These are phyloP conservation scores for Phanerodontia chrysosporium DNA, from an alignment of 768 basidiomycete genomes.

Conservation along the genomic window DNA sequence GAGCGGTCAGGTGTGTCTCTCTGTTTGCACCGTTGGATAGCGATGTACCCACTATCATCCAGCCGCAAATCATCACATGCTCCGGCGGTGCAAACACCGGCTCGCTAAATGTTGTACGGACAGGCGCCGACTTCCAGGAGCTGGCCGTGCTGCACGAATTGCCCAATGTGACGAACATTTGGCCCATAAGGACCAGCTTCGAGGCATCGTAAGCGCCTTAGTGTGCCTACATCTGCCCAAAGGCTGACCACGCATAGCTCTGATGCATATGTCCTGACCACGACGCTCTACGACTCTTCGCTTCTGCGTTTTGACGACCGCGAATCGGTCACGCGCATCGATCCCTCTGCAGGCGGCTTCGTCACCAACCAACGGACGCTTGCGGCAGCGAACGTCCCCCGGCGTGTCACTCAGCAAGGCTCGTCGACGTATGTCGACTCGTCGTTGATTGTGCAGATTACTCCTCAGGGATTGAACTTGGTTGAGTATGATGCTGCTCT, in stretches of 20 bases:
- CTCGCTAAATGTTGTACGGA: slow-evolving; percentile 70
- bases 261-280: slow-evolving; percentile 55
- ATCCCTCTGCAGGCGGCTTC: slow-evolving; percentile 40
- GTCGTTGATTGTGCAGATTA: slow-evolving; percentile 69
- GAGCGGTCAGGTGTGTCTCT: too few relatives aligned
- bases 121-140: slow-evolving; percentile 77
- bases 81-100: slow-evolving; percentile 80
- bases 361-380: slow-evolving; percentile 51
- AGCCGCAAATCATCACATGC: slow-evolving; percentile 83
- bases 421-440: slow-evolving; percentile 40
- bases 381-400: slow-evolving; percentile 54
- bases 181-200: slow-evolving; percentile 49
- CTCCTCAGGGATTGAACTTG: slow-evolving; percentile 48
- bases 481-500: slow-evolving; percentile 50
- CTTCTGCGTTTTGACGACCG: slow-evolving; percentile 49
- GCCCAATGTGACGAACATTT: slow-evolving; percentile 52
- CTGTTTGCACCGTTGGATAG: too few relatives aligned
- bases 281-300: slow-evolving; percentile 52
- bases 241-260: slow-evolving; percentile 29
- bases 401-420: slow-evolving; percentile 22
- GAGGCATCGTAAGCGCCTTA: slow-evolving; percentile 42
- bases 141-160: slow-evolving; percentile 56
- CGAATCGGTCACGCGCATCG: slow-evolving; percentile 38
- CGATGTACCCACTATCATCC: too few relatives aligned
- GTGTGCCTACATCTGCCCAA: not conserved